These are phyloP conservation scores for Talaromyces sp. DNA, from an alignment of 2,329 filamentous ascomycete species.

Conservation along the genomic window DNA sequence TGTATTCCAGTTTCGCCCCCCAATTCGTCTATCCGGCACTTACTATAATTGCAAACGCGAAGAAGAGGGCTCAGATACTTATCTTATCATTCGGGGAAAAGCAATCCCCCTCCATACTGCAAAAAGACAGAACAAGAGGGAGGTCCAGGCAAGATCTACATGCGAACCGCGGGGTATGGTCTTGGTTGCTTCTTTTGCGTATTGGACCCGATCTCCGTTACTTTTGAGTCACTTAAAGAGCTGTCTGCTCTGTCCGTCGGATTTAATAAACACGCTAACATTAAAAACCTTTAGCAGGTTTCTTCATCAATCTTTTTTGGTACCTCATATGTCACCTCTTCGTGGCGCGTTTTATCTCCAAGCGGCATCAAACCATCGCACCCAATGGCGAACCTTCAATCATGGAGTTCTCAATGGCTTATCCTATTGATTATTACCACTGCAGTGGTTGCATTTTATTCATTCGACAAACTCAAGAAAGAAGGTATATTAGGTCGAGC, in stretches of 20 bases:
- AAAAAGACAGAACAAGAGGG: not conserved
- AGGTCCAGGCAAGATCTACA: not conserved
- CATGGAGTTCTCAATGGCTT: slow-evolving; percentile 14
- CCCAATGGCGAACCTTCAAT: not conserved
- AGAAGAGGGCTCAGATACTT: not conserved
- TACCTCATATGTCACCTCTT: not conserved
- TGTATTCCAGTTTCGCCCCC: not conserved
- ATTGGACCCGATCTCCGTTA: not conserved
- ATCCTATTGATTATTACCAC: slow-evolving; percentile 18
- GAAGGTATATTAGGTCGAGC: slow-evolving; percentile 36
- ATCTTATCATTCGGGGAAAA: not conserved
- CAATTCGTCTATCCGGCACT: not conserved
- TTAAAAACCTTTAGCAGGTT: not conserved
- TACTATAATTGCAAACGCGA: not conserved
- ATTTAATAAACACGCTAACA: not conserved
- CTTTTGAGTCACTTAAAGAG: not conserved
- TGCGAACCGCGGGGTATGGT: not conserved
- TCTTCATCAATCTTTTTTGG: not conserved
- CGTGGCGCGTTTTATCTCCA: not conserved
- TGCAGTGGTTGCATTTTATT: slow-evolving; percentile 20
- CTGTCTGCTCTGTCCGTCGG: not conserved
- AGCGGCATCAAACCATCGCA: not conserved
- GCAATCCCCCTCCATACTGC: not conserved
- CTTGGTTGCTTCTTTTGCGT: slow-evolving; percentile 9
- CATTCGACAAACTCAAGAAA: slow-evolving; percentile 22